phyloP scores from a whole-genome alignment of 768 basidiomycete species.

The Amanita molliuscula region DNA sequence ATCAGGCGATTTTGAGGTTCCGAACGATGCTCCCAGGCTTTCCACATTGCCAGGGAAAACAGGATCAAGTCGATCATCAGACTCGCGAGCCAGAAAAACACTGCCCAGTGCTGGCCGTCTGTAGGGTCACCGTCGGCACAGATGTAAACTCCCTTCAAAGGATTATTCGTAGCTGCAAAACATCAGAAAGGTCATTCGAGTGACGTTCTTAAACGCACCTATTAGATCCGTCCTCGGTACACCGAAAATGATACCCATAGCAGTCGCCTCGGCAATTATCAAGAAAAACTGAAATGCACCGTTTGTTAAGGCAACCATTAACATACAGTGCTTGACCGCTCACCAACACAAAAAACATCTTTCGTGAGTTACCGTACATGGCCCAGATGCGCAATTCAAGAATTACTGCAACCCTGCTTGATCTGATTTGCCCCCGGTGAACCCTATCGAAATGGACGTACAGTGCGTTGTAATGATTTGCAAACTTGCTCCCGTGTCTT shows the following conservation, averaged over 20 bases:
- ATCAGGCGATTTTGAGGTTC: constrained; percentile 15
- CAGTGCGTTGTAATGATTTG: constrained; percentile 26
- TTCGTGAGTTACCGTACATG: constrained; percentile 19
- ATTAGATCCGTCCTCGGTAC: constrained; percentile 14
- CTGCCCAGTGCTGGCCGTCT: constrained; percentile 19
- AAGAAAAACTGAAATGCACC: constrained; percentile 8
- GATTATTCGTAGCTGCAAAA: constrained; percentile 19
- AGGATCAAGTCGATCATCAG: constrained; percentile 19
- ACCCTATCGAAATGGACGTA: constrained; percentile 5
- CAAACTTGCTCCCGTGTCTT: constrained; percentile 23
- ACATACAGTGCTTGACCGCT: not conserved
- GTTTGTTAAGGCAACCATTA: constrained; percentile 1
- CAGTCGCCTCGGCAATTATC: constrained; percentile 14
- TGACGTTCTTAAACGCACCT: constrained; percentile 10
- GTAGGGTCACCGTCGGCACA: constrained; percentile 23
- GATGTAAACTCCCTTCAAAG: constrained; percentile 20
- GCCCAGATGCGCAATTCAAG: constrained; percentile 22
- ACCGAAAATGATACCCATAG: constrained; percentile 20
- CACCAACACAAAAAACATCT: constrained; percentile 12
- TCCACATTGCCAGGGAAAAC: constrained; percentile 18
- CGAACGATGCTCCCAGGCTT: constrained; percentile 19
- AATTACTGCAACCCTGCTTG: constrained; percentile 14
- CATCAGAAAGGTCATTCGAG: not conserved
- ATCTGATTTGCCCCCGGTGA: not conserved
- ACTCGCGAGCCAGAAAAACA: constrained; percentile 21